These are phyloP conservation scores for Vigna radiata DNA, from an alignment of 306 rosid species.

Conservation along the genomic window DNA sequence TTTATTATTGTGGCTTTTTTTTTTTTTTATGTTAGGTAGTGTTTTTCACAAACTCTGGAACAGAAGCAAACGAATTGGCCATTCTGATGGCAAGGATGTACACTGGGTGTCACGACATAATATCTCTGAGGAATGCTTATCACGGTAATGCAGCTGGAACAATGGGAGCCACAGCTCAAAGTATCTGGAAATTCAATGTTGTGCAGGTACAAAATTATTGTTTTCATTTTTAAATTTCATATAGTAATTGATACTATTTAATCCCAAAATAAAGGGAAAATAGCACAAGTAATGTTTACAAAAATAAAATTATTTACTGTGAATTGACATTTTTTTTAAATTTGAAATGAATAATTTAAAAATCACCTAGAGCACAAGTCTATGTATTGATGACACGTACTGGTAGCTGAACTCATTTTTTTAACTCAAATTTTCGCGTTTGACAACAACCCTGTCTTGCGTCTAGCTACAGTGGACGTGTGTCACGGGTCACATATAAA, in stretches of 20 bases:
- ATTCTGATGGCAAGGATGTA: slow-evolving; percentile 75
- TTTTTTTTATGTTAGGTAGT: slow-evolving; percentile 64
- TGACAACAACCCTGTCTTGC: slow-evolving; percentile 24
- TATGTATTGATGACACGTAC: neutral
- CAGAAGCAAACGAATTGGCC: slow-evolving; percentile 95
- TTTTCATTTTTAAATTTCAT: neutral
- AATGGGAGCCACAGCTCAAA: slow-evolving; percentile 95
- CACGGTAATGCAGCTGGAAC: slow-evolving; percentile 96
- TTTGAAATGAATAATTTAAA: neutral
- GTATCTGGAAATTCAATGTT: slow-evolving; percentile 83
- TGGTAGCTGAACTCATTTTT: slow-evolving; percentile 19
- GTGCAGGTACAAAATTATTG: slow-evolving; percentile 61
- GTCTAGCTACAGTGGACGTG: neutral
- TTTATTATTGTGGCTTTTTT: neutral
- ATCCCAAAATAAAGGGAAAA: neutral
- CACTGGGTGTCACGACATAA: slow-evolving; percentile 83
- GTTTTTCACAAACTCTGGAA: slow-evolving; percentile 94
- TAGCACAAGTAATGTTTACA: neutral
- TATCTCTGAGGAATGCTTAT: slow-evolving; percentile 84
- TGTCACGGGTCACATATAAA: neutral
- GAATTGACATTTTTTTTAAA: neutral
- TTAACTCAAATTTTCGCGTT: slow-evolving; percentile 4
- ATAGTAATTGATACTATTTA: neutral
- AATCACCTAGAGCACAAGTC: neutral
- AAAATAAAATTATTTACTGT: neutral